A percentile compares a stretch with the other conserved stretches of the same genome.
Conservation (phyloP, 257 asterid species). For the Plantago major region DNA sequence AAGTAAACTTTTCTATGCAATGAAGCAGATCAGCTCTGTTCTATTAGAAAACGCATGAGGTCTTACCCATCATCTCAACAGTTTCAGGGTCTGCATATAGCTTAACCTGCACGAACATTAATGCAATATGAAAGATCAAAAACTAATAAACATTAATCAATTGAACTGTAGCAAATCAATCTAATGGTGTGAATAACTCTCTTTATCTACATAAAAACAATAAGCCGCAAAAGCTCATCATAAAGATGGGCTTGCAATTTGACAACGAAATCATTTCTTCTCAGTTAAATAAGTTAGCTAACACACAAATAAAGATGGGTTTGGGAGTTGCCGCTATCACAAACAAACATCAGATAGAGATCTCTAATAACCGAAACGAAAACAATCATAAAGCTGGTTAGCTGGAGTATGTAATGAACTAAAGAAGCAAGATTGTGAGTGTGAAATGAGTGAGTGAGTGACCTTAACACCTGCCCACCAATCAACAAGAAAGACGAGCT, state of each 20-base stretch:
- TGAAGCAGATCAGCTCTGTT: constrained; percentile 9
- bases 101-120: constrained; percentile 54
- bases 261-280: no score
- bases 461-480: constrained; percentile 99
- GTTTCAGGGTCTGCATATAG: constrained; percentile 69
- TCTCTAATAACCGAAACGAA: not conserved
- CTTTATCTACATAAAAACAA: no score
- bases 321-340: no score
- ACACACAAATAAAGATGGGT: no score
- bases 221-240: no score
- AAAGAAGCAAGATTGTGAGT: not conserved
- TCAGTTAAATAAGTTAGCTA: no score
- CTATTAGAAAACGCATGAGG: constrained; percentile 2
- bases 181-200: no score
- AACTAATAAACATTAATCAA: constrained; percentile 10
- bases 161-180: not conserved
- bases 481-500: constrained; percentile 90
- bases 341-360: no score
- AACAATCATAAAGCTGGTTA: not conserved
- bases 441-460: no score
- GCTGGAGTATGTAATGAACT: not conserved
- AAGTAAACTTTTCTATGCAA: constrained; percentile 7
- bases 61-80: constrained; percentile 68
- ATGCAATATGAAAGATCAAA: constrained; percentile 12
- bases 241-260: no score